These are phyloP conservation scores for Halocafeteria seosinensis DNA, from an alignment of 108 stramenopile genomes.

Conservation along the genomic window DNA sequence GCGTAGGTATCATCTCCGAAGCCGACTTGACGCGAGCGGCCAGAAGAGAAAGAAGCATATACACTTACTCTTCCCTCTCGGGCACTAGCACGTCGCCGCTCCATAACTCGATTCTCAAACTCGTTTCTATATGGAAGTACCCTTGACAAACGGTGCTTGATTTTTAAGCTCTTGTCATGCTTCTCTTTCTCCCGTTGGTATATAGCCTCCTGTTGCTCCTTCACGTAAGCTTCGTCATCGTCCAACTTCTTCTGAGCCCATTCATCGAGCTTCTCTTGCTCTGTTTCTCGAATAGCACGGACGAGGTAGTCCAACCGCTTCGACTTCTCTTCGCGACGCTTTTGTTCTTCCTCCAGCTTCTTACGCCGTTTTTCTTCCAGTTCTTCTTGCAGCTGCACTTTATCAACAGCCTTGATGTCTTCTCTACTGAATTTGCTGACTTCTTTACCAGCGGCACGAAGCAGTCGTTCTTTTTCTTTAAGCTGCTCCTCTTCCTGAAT, in stretches of 20 bases:
- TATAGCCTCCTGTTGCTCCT: background rate
- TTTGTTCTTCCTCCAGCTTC: constrained; percentile 73
- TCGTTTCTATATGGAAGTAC: background rate
- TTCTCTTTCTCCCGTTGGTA: background rate
- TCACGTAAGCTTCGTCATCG: background rate
- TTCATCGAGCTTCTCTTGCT: constrained; percentile 50
- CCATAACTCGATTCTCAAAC: background rate
- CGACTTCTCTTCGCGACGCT: constrained; percentile 55
- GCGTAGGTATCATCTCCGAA: too few relatives aligned
- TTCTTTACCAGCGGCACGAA: constrained; percentile 49
- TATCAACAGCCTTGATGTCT: constrained; percentile 72
- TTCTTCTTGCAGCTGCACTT: constrained; percentile 39
- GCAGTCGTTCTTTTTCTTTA: constrained; percentile 31
- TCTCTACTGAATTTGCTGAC: constrained; percentile 58
- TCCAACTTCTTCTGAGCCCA: constrained; percentile 2
- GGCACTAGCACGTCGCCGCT: too few relatives aligned
- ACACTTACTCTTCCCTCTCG: too few relatives aligned
- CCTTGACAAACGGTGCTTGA: background rate
- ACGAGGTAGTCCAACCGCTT: constrained; percentile 69
- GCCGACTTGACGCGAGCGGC: too few relatives aligned
- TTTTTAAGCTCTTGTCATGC: background rate
- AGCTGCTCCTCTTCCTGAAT: constrained; percentile 51
- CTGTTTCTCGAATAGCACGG: constrained; percentile 82
- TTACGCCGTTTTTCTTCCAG: constrained; percentile 60
- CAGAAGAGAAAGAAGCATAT: too few relatives aligned